phyloP scores from a whole-genome alignment of 208 protist genomes.

The Crithidia sp. region DNA sequence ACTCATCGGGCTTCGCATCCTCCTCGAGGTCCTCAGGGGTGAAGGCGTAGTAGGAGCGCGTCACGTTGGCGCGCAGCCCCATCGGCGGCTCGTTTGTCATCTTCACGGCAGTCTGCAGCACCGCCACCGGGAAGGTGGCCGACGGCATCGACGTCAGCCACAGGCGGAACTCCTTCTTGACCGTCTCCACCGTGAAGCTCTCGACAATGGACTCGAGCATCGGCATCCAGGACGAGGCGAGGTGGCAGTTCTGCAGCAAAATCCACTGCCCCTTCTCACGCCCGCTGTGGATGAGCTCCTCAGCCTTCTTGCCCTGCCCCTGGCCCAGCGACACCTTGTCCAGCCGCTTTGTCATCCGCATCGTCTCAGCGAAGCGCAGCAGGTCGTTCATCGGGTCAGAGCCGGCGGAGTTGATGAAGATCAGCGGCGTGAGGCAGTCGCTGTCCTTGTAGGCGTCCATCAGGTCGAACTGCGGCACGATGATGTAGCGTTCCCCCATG shows the following conservation, averaged over 20 bases:
- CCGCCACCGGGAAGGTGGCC: constrained; percentile 96
- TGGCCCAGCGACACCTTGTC: constrained; percentile 97
- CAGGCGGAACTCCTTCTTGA: constrained; percentile 97
- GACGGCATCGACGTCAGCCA: constrained; percentile 99
- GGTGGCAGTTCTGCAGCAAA: constrained; percentile 98
- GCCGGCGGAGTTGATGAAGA: constrained; percentile 97
- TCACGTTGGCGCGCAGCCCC: constrained; percentile 96
- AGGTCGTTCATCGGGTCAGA: constrained; percentile 96
- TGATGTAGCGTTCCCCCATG: constrained; percentile 94
- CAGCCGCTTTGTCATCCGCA: constrained; percentile 94
- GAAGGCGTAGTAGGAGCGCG: constrained; percentile 93
- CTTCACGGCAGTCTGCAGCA: constrained; percentile 98
- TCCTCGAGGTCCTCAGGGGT: constrained; percentile 89
- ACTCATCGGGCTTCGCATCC: constrained; percentile 81
- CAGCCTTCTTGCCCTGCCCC: constrained; percentile 95
- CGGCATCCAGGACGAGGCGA: constrained; percentile 96
- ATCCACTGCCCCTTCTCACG: constrained; percentile 94
- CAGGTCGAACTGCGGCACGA: constrained; percentile 96
- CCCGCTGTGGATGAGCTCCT: constrained; percentile 88
- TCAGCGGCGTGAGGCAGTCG: constrained; percentile 92
- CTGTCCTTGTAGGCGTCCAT: constrained; percentile 94
- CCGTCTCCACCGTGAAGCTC: constrained; percentile 90
- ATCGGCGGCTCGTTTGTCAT: constrained; percentile 99
- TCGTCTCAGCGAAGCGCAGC: constrained; percentile 95
- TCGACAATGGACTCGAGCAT: constrained; percentile 95